Conservation (phyloP, 2,329 filamentous ascomycete genomes). For the Xylariales sp. region DNA sequence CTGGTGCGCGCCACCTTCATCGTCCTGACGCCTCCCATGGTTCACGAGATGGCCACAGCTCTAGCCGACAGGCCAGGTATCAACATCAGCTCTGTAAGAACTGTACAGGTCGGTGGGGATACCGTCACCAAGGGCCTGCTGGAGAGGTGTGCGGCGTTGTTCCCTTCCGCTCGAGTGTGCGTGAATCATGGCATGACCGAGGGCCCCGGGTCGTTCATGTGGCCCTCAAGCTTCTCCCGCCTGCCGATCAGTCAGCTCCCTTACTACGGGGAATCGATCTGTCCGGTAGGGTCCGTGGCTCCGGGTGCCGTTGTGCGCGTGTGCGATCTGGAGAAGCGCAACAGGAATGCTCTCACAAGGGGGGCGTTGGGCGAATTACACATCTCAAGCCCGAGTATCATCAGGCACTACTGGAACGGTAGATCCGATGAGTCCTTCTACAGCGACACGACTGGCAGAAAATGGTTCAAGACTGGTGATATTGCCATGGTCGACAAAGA, state of each 20-base stretch:
- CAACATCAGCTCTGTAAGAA: constrained; percentile 1
- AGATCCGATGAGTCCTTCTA: neutral
- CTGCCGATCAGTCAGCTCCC: constrained; percentile 3
- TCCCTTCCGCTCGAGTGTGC: constrained; percentile 10
- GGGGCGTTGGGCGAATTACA: neutral
- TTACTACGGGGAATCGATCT: constrained; percentile 3
- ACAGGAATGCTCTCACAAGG: neutral
- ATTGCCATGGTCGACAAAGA: constrained; percentile 7
- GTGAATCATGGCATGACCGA: constrained; percentile 14
- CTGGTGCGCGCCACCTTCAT: constrained; percentile 8
- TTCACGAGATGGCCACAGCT: constrained; percentile 9
- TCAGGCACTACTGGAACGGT: neutral
- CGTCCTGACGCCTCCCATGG: constrained; percentile 12
- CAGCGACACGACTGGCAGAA: neutral
- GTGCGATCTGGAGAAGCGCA: neutral
- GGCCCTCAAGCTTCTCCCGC: constrained; percentile 9
- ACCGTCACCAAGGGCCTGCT: constrained; percentile 11
- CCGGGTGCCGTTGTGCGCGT: neutral
- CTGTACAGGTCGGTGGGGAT: constrained; percentile 12
- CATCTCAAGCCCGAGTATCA: neutral
- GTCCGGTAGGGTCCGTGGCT: neutral
- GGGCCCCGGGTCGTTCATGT: constrained; percentile 10
- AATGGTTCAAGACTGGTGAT: constrained; percentile 12
- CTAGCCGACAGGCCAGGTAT: neutral
- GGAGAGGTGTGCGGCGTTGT: constrained; percentile 10